These are phyloP conservation scores for Candida orba DNA, from an alignment of 805 yeast genomes.

Conservation along the genomic window DNA sequence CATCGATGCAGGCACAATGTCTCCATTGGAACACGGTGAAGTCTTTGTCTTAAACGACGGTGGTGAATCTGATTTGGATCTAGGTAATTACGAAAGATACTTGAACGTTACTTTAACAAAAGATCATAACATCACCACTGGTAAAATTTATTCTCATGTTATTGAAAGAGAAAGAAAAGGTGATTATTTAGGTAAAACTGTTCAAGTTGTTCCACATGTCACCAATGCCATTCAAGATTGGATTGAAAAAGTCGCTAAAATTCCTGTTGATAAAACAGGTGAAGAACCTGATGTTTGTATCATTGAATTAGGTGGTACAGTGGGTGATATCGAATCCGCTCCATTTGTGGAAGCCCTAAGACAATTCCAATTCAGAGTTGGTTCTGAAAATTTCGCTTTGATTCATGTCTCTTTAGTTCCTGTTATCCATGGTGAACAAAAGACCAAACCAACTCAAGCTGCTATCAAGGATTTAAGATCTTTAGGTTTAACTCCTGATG, in stretches of 20 bases:
- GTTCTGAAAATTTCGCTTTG: slow-evolving; percentile 86
- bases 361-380: slow-evolving; percentile 97
- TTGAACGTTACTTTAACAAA: slow-evolving; percentile 85
- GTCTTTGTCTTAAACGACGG: slow-evolving; percentile 97
- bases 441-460: slow-evolving; percentile 99
- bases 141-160: slow-evolving; percentile 91
- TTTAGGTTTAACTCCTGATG: slow-evolving; percentile 89
- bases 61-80: slow-evolving; percentile 96
- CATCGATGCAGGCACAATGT: slow-evolving; percentile 99
- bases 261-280: slow-evolving; percentile 88
- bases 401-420: slow-evolving; percentile 97
- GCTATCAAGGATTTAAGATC: slow-evolving; percentile 96
- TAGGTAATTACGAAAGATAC: slow-evolving; percentile 97
- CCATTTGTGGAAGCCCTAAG: slow-evolving; percentile 98
- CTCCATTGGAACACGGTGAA: slow-evolving; percentile 98
- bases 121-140: slow-evolving; percentile 97
- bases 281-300: slow-evolving; percentile 93
- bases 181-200: slow-evolving; percentile 98
- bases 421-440: slow-evolving; percentile 97
- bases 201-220: slow-evolving; percentile 97
- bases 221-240: slow-evolving; percentile 98
- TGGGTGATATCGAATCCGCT: slow-evolving; percentile 97
- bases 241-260: slow-evolving; percentile 87
- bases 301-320: slow-evolving; percentile 97
- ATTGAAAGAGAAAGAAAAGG: slow-evolving; percentile 94